These are phyloP conservation scores for Hymenoscyphus salicellus DNA, from an alignment of 2,329 filamentous ascomycete species.

Conservation along the genomic window DNA sequence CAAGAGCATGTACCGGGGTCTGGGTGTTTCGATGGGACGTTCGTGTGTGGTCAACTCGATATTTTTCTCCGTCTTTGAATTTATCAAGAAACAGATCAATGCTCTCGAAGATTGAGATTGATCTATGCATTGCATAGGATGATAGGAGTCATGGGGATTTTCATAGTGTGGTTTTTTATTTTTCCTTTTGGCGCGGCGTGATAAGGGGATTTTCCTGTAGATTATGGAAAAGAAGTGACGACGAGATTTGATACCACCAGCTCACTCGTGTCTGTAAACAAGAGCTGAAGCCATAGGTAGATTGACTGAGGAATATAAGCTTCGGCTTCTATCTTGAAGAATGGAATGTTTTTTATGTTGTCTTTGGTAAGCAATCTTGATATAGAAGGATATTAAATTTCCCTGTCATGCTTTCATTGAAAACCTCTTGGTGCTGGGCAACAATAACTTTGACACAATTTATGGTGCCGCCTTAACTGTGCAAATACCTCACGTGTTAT, in stretches of 20 bases:
- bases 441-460: no score
- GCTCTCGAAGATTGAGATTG: constrained; percentile 34
- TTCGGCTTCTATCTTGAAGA: neutral
- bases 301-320: constrained; percentile 3
- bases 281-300: constrained; percentile 9
- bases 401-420: no score
- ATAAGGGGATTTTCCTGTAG: constrained; percentile 10
- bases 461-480: neutral
- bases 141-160: constrained; percentile 13
- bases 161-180: constrained; percentile 10
- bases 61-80: constrained; percentile 86
- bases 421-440: no score
- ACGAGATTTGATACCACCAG: constrained; percentile 15
- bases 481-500: neutral
- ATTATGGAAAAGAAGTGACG: constrained; percentile 9
- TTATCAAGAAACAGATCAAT: constrained; percentile 64
- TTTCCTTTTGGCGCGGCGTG: constrained; percentile 4
- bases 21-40: constrained; percentile 78
- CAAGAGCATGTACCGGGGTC: constrained; percentile 74
- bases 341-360: neutral
- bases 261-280: constrained; percentile 10
- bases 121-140: constrained; percentile 10
- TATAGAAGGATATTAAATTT: no score
- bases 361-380: no score
- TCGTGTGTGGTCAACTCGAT: constrained; percentile 83